Base-by-base conservation (phyloP, 495 filamentous ascomycete species). In the Xeromyces bisporus region DNA sequence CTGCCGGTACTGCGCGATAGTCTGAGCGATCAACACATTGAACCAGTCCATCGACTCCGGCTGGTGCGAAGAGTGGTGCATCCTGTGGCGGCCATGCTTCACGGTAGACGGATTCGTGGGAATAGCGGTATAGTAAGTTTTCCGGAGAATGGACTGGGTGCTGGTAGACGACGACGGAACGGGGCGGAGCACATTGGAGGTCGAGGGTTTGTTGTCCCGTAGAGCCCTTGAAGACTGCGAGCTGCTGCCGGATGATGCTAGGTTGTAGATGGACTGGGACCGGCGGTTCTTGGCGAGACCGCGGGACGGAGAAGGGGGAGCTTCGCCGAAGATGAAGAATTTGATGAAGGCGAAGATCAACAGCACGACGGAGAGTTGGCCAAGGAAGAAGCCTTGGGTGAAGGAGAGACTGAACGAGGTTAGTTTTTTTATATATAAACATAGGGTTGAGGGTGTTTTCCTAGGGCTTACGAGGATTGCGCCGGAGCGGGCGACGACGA, bases 1-100 rank as follows among this genome's bases (percentile, higher is more conserved):
- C 36, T 76, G 73, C 29, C 89, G 69, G 46, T 96, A 85, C 47
- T 96, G 91, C 2, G 91, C 87, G 31, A 97, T 86, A 0, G 91
- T 91, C 58, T 97, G 89, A 5, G 89, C 91, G 32, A 96, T 75
- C 34, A 97, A 65, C 15, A 97, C 89, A 52, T 97, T 97, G 65
- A 97, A 96, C 89, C 89, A 97, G 50, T 97, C 89, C 40, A 97
- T 58, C n/a, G 77, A 84, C 55, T 97, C 89, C n/a, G 89, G 91
- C 52, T 93, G 87, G 50, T 97, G 89, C 24, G 78, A 80, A 35
- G 86, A 62, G 33, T 64, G 60, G 25, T 61, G 58, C 42, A 62
- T 55, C 31, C 56, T 42, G 27, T 61, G 55, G 12, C 56, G 45
- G 33, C 58, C 58, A 55, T 62, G 55, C 44, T 62, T 61, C 16